Evolutionary conservation across 768 basidiomycete species (phyloP).

Genomic region (Pleurotus salmoneostramineus): DNA sequence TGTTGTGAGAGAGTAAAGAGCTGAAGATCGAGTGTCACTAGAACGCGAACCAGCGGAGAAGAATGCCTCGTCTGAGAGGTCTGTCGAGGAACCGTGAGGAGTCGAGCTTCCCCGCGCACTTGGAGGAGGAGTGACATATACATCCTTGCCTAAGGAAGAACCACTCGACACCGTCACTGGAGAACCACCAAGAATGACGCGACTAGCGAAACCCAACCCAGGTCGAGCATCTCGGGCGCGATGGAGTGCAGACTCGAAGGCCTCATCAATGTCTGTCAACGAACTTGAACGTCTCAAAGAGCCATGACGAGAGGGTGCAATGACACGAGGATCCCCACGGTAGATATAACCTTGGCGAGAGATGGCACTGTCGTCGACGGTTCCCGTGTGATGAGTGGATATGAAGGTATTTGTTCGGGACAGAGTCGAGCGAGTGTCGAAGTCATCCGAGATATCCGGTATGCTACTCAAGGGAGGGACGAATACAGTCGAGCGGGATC

Average conservation of each 20-base stretch:
- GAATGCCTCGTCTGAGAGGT: conserved; percentile 34
- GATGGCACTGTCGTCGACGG: conserved; percentile 72
- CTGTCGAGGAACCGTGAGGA: conserved; percentile 7
- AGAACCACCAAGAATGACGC: conserved; percentile 42
- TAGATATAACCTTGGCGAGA: conserved; percentile 64
- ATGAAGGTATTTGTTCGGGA: conserved; percentile 42
- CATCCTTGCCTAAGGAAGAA: conserved; percentile 39
- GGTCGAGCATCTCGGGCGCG: conserved; percentile 39
- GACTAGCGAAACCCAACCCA: conserved; percentile 29
- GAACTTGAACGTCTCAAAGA: conserved; percentile 60
- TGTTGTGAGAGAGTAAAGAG: conserved; percentile 31
- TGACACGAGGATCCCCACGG: conserved; percentile 69
- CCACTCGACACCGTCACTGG: conserved; percentile 76
- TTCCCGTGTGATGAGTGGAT: conserved; percentile 58
- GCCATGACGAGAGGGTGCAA: conserved; percentile 53
- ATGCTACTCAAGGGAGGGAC: conserved; percentile 71
- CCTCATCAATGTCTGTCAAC: conserved; percentile 66
- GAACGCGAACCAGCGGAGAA: conserved; percentile 34
- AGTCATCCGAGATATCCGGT: conserved; percentile 63
- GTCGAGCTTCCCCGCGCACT: conserved; percentile 23
- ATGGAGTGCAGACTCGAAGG: conserved; percentile 46
- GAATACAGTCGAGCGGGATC: conserved; percentile 73
- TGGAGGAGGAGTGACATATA: conserved; percentile 41
- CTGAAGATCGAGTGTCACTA: conserved; percentile 26
- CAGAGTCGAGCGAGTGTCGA: conserved; percentile 23